phyloP scores from a whole-genome alignment of 23 red algal genomes.

The Gracilaria domingensis region DNA sequence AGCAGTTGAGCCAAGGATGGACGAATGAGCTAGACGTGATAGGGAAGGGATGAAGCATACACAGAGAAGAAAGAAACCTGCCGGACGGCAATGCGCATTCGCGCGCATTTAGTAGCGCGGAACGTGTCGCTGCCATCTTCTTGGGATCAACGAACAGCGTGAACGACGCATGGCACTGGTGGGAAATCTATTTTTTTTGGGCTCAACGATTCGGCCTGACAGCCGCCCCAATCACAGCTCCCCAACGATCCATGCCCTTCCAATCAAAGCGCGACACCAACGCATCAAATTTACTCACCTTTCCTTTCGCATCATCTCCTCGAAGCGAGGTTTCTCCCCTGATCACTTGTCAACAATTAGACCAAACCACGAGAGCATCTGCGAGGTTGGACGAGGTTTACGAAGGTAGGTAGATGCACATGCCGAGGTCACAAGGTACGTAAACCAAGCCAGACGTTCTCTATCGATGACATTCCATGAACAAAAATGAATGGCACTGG shows the following conservation, averaged over 20 bases:
- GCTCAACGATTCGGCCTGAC: not conserved
- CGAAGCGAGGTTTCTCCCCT: too few relatives aligned
- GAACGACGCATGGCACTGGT: not conserved
- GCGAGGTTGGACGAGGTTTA: too few relatives aligned
- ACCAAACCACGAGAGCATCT: too few relatives aligned
- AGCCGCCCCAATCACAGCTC: not conserved
- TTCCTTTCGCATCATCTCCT: not conserved
- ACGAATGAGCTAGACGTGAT: not conserved
- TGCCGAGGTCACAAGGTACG: too few relatives aligned
- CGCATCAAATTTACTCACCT: not conserved
- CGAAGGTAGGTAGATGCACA: too few relatives aligned
- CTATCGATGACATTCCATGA: too few relatives aligned
- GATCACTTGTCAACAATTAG: too few relatives aligned
- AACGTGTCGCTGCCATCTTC: not conserved
- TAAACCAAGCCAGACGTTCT: too few relatives aligned
- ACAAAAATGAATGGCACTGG: too few relatives aligned
- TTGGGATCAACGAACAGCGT: not conserved
- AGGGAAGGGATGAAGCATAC: not conserved
- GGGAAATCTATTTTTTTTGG: not conserved
- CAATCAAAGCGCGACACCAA: not conserved
- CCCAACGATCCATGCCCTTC: not conserved
- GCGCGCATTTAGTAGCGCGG: too few relatives aligned
- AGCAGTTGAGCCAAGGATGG: not conserved
- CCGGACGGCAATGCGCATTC: not conserved
- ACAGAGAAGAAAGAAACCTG: not conserved